Evolutionary conservation across 805 yeast genomes (phyloP), one percentile per base, ranked within the genome.

Genomic region (Kodamaea kaohsiungensis): DNA sequence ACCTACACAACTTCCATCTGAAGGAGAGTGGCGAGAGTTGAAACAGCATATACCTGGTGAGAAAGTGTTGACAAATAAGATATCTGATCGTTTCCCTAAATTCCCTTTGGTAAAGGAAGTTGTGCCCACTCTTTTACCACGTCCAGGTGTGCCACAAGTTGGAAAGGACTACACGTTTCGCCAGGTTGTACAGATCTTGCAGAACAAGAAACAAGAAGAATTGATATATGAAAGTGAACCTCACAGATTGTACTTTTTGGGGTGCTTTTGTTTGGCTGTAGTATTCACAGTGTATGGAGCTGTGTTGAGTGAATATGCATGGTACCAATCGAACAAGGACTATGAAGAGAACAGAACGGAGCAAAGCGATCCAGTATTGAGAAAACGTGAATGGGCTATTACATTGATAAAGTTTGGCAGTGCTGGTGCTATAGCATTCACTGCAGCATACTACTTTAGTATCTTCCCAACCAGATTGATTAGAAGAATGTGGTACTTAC

Each of bases 151-250:
- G 9, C 96, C 96, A 8, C 80, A 84, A 37, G 88, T 89, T 2
- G 83, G 87, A 1, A 77, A 79, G 38, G 65, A 72, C 50, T 69
- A 81, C 63, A 75, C 84, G 3, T 80, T 90, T 59, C 71, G 82
- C 6, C 86, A 86, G 65, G 84, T 90, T 71, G 73, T 87, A 61
- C 79, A 79, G 53, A 77, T 81, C 9, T 71, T 89, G 56, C 74
- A 79, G 55, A 71, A 73, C 40, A 82, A 85, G 60, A 71, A 69
- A 10, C 78, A 80, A 48, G 93, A 93, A 0, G 96, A 89, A 63
- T 73, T 89, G 52, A 78, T 89, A 45, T 90, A 89, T 69, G 93
- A 89, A 73, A 84, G 91, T 22, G 96, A 90, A 69, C 89, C 95
- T 0, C 96, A 90, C 65, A 75, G 88, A 53, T 74, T 88, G 33